Conservation (phyloP, 257 asterid species). For the Euphrasia confusa region DNA sequence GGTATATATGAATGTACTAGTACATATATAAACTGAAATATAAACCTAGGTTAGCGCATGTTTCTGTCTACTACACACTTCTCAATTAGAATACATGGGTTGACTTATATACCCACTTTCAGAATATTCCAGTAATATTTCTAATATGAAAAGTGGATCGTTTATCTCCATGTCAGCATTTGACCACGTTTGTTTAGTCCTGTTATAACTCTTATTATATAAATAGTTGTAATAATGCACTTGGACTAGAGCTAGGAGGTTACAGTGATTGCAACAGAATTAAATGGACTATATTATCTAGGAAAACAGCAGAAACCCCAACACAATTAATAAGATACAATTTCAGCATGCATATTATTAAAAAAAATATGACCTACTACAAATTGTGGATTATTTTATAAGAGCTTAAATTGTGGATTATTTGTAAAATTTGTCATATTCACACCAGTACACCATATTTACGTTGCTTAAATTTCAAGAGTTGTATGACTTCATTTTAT, state of each 20-base stretch:
- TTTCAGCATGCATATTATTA: neutral
- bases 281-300: no score
- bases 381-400: no score
- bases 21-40: neutral
- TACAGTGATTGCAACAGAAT: no score
- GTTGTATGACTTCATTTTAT: neutral
- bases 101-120: neutral
- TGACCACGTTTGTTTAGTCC: neutral
- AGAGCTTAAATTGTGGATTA: no score
- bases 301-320: neutral
- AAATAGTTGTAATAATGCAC: no score
- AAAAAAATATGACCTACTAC: no score
- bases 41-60: conserved; percentile 1
- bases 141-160: no score
- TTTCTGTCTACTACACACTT: neutral
- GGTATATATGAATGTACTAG: no score
- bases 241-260: no score
- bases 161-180: no score
- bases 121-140: neutral
- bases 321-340: neutral
- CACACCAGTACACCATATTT: no score
- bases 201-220: neutral
- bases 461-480: neutral
- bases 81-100: neutral
- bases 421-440: no score